These are phyloP conservation scores for Mycena citricolor DNA, from an alignment of 1,284 basidiomycete genomes.

Conservation along the genomic window DNA sequence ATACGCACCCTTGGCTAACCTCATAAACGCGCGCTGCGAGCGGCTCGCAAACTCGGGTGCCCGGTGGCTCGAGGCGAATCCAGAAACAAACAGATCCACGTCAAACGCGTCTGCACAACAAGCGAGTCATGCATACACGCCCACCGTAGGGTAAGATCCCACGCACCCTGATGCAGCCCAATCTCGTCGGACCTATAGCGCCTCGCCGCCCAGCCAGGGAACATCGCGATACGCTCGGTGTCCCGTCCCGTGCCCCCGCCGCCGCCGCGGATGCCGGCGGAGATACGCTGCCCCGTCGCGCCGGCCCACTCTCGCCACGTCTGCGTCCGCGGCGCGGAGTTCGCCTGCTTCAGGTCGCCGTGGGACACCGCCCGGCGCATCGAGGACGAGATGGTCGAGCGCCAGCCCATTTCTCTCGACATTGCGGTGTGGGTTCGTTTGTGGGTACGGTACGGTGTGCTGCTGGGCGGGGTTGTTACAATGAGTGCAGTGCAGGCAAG, in stretches of 20 bases:
- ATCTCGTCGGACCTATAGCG: conserved; percentile 31
- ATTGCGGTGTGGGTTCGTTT: too few relatives aligned
- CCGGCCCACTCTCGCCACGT: conserved; percentile 47
- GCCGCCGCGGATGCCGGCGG: conserved; percentile 29
- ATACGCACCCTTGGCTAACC: conserved; percentile 71
- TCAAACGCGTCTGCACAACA: conserved; percentile 52
- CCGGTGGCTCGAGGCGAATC: conserved; percentile 66
- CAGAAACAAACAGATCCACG: conserved; percentile 72
- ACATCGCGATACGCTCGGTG: conserved; percentile 43
- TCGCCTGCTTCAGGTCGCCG: too few relatives aligned
- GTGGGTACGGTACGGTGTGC: too few relatives aligned
- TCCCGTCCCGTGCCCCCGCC: conserved; percentile 19
- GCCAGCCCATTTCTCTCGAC: too few relatives aligned
- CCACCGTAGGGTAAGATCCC: not conserved
- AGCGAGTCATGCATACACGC: not conserved
- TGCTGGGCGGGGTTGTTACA: too few relatives aligned
- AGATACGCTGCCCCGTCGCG: conserved; percentile 44
- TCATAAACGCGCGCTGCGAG: conserved; percentile 74
- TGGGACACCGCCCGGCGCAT: too few relatives aligned
- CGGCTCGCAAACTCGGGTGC: conserved; percentile 64
- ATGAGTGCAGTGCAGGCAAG: too few relatives aligned
- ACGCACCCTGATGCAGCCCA: conserved; percentile 28
- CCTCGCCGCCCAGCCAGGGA: conserved; percentile 53
- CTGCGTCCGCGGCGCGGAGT: too few relatives aligned
- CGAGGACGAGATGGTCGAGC: too few relatives aligned